Conservation (phyloP, 768 basidiomycete species). For the Pleurotus sapidus region DNA sequence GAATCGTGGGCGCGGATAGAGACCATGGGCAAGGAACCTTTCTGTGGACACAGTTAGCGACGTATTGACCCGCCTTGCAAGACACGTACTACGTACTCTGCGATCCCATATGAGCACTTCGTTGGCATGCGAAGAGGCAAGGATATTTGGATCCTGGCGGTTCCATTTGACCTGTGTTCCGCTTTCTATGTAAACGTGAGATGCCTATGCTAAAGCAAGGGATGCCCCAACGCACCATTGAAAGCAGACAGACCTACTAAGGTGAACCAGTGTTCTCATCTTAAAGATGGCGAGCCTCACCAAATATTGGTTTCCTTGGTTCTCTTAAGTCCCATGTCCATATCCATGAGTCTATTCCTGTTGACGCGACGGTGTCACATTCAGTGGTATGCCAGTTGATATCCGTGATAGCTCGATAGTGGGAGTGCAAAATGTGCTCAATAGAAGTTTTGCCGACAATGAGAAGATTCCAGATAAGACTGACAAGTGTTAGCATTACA, state of each 20-base stretch:
- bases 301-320: constrained; percentile 69
- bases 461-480: constrained; percentile 93
- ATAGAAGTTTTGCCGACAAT: constrained; percentile 75
- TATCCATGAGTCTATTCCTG: constrained; percentile 91
- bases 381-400: constrained; percentile 95
- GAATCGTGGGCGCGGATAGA: constrained; percentile 80
- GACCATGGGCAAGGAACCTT: constrained; percentile 81
- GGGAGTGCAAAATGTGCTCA: constrained; percentile 80
- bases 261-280: neutral
- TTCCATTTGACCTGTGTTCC: constrained; percentile 99
- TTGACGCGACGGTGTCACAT: constrained; percentile 83
- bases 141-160: constrained; percentile 75
- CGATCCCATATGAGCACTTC: constrained; percentile 94
- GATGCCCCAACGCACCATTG: constrained; percentile 27
- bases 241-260: constrained; percentile 39
- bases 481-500: constrained; percentile 18
- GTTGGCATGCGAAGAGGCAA: constrained; percentile 88
- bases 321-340: constrained; percentile 91
- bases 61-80: no score
- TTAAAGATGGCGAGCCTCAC: constrained; percentile 48
- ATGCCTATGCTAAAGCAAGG: neutral
- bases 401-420: constrained; percentile 95
- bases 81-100: constrained; percentile 49
- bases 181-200: constrained; percentile 48
- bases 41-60: constrained; percentile 38